Evolutionary conservation across 495 filamentous ascomycete species (phyloP).

Genomic region (Penicillium psychrofluorescens): DNA sequence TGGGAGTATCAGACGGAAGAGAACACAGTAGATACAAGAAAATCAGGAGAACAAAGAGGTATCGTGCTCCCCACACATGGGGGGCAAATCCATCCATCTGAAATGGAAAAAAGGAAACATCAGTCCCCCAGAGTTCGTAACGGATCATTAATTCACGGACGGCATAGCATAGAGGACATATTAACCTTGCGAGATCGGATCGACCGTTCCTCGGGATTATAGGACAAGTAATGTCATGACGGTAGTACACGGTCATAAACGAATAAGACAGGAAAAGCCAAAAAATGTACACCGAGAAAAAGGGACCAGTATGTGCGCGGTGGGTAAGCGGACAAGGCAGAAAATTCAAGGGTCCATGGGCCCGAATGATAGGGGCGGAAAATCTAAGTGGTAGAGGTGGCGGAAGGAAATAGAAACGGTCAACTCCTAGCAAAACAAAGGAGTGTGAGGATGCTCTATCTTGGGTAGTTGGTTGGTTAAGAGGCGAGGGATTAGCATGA

Average conservation of each 20-base stretch:
- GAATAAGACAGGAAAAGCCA: not conserved
- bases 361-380: not conserved
- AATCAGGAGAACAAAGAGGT: constrained; percentile 1
- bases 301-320: constrained; percentile 4
- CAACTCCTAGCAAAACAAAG: too few relatives aligned
- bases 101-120: not conserved
- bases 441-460: not conserved
- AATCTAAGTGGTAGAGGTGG: not conserved
- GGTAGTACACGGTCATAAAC: not conserved
- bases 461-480: not conserved
- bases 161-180: constrained; percentile 13
- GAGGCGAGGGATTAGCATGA: too few relatives aligned
- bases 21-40: constrained; percentile 15
- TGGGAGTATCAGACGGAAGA: constrained; percentile 2
- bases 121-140: constrained; percentile 11
- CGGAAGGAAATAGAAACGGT: too few relatives aligned
- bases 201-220: too few relatives aligned
- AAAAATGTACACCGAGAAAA: not conserved
- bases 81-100: constrained; percentile 2
- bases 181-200: constrained; percentile 1
- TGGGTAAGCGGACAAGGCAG: not conserved
- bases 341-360: not conserved
- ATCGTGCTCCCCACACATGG: constrained; percentile 1
- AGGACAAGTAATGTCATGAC: too few relatives aligned
- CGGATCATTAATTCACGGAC: constrained; percentile 19